Percentiles rank a stretch among this genome's conserved stretches.
Evolutionary conservation across 257 asterid genomes (phyloP).

Genomic region (Plantago elongata): DNA sequence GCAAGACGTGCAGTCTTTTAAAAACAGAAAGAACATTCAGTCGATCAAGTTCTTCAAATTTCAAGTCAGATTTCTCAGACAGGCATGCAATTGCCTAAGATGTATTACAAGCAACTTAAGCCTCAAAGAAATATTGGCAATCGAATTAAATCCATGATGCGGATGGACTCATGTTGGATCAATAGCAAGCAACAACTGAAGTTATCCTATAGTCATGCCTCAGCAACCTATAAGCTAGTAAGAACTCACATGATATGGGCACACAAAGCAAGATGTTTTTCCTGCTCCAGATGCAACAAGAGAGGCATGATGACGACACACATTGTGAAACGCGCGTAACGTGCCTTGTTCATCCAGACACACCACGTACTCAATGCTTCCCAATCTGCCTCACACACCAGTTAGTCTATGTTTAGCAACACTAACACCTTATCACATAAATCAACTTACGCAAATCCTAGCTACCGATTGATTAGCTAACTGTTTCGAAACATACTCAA

Average conservation of each 20-base stretch:
- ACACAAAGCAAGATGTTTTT: conserved; percentile 64
- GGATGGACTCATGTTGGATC: too few relatives aligned
- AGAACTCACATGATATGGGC: conserved; percentile 91
- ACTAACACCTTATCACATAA: conserved; percentile 10
- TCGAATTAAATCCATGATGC: too few relatives aligned
- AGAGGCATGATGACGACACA: conserved; percentile 92
- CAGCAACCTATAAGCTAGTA: conserved; percentile 1
- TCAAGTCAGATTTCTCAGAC: too few relatives aligned
- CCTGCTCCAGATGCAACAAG: conserved; percentile 70
- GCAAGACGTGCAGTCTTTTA: too few relatives aligned
- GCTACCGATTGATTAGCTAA: too few relatives aligned
- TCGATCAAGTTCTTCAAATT: too few relatives aligned
- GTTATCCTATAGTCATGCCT: background rate
- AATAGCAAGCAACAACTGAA: too few relatives aligned
- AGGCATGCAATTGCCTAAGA: too few relatives aligned
- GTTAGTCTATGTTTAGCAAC: conserved; percentile 15
- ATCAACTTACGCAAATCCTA: background rate
- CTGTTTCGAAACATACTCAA: too few relatives aligned
- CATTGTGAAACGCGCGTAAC: conserved; percentile 73
- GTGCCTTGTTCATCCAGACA: conserved; percentile 65
- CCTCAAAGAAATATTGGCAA: too few relatives aligned
- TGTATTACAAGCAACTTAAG: too few relatives aligned
- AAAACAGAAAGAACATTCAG: too few relatives aligned
- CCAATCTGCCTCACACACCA: conserved; percentile 51
- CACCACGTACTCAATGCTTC: conserved; percentile 66